Evolutionary conservation across 2,329 filamentous ascomycete genomes (phyloP).

Genomic region (Botrytis byssoidea): DNA sequence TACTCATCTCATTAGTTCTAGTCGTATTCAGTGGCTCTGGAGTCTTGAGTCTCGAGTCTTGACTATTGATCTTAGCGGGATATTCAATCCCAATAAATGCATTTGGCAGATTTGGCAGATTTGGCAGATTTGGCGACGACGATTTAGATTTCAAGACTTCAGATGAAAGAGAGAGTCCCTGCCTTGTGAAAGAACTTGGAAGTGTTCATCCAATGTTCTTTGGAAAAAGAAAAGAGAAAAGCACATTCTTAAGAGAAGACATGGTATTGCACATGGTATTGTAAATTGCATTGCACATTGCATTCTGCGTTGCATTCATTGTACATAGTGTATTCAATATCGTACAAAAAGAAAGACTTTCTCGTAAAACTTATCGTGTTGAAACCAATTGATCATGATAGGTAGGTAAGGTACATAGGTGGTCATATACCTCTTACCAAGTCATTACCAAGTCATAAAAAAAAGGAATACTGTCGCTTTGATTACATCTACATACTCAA

Average conservation of each 20-base stretch:
- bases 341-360: background rate
- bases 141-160: background rate
- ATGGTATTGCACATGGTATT: background rate
- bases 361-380: background rate
- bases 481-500: background rate
- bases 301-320: background rate
- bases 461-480: background rate
- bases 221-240: background rate
- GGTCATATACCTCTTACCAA: background rate
- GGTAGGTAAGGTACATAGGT: too few species aligned
- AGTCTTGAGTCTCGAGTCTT: too few species aligned
- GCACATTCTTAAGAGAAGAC: background rate
- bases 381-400: background rate
- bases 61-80: background rate
- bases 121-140: background rate
- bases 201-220: background rate
- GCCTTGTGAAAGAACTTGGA: background rate
- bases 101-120: background rate
- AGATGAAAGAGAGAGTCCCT: background rate
- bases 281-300: background rate
- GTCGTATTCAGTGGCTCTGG: background rate
- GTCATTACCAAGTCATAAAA: background rate
- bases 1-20: background rate
- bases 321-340: background rate
- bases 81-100: background rate